A percentile compares a stretch with the other conserved stretches of the same genome.
These are phyloP conservation scores for Suillus clintonianus DNA, from an alignment of 768 basidiomycete species.

Conservation along the genomic window DNA sequence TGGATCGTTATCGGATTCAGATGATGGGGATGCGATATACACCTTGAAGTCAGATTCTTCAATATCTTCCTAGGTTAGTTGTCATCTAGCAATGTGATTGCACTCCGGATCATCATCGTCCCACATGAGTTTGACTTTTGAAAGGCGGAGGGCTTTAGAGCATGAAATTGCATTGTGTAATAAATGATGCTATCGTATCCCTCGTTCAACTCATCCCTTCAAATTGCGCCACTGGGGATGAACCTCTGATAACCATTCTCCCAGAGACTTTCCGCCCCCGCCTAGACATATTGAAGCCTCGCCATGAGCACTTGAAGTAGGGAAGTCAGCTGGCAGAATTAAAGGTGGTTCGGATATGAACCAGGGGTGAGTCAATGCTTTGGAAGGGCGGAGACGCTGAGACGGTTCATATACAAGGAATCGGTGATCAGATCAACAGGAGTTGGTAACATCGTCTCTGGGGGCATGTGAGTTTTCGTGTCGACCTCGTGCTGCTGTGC, in stretches of 20 bases:
- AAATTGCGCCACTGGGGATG: conserved; percentile 3
- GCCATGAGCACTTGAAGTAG: not conserved
- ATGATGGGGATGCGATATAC: too few relatives aligned
- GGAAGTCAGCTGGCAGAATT: conserved; percentile 44
- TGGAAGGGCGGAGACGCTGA: conserved; percentile 46
- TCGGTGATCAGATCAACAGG: conserved; percentile 57
- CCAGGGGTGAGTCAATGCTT: conserved; percentile 63
- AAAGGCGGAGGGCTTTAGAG: too few relatives aligned
- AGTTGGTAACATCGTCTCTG: conserved; percentile 11
- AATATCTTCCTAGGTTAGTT: too few relatives aligned
- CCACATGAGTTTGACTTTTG: too few relatives aligned
- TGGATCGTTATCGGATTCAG: too few relatives aligned
- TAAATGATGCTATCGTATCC: not conserved
- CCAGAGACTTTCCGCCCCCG: conserved; percentile 25
- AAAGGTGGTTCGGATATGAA: conserved; percentile 42
- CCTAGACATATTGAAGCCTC: conserved; percentile 7
- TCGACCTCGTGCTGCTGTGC: not conserved
- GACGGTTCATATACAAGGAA: conserved; percentile 64
- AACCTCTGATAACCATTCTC: conserved; percentile 21
- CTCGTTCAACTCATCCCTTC: not conserved
- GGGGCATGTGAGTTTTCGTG: conserved; percentile 15
- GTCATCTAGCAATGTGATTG: too few relatives aligned
- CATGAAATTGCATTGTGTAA: not conserved
- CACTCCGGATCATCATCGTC: too few relatives aligned
- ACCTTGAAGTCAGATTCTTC: too few relatives aligned